phyloP scores from a whole-genome alignment of 805 yeast genomes.

The Candida silvicultrix region DNA sequence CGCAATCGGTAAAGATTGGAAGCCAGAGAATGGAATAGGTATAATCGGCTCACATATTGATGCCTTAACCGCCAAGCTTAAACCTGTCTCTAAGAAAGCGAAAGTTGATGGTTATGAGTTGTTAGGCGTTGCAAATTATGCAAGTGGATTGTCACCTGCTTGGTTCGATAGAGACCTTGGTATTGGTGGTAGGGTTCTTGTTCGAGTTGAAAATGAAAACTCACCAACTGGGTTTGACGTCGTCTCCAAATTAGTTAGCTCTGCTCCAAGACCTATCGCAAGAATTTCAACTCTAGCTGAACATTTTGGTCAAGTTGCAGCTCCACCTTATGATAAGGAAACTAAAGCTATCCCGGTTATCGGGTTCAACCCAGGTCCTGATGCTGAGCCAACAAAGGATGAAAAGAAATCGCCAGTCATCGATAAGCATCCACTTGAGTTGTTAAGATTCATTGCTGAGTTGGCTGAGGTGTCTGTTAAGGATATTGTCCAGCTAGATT shows the following conservation, averaged over 20 bases:
- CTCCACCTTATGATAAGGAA: slow-evolving; percentile 70
- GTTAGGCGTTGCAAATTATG: slow-evolving; percentile 80
- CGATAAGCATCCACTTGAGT: slow-evolving; percentile 61
- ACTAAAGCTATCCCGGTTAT: slow-evolving; percentile 74
- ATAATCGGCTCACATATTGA: slow-evolving; percentile 74
- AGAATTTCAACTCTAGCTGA: slow-evolving; percentile 83
- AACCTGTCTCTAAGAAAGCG: slow-evolving; percentile 61
- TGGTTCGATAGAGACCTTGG: slow-evolving; percentile 90
- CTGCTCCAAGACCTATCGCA: slow-evolving; percentile 67
- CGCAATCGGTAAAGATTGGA: slow-evolving; percentile 60
- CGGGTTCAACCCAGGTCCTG: slow-evolving; percentile 41
- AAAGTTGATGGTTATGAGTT: slow-evolving; percentile 69
- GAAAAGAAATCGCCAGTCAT: slow-evolving; percentile 58
- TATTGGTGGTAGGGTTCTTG: slow-evolving; percentile 70
- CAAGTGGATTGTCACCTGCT: slow-evolving; percentile 56
- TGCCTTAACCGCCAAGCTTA: slow-evolving; percentile 59
- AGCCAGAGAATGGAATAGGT: slow-evolving; percentile 59
- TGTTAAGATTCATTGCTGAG: slow-evolving; percentile 64
- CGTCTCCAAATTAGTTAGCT: slow-evolving; percentile 41
- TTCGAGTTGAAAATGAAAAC: slow-evolving; percentile 30
- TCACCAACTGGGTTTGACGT: slow-evolving; percentile 27
- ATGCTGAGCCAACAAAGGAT: slow-evolving; percentile 47
- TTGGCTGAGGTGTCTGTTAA: slow-evolving; percentile 52
- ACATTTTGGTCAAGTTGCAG: slow-evolving; percentile 70
- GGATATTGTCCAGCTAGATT: slow-evolving; percentile 63